Conservation (phyloP, 768 basidiomycete genomes). For the Exidia glandulosa region DNA sequence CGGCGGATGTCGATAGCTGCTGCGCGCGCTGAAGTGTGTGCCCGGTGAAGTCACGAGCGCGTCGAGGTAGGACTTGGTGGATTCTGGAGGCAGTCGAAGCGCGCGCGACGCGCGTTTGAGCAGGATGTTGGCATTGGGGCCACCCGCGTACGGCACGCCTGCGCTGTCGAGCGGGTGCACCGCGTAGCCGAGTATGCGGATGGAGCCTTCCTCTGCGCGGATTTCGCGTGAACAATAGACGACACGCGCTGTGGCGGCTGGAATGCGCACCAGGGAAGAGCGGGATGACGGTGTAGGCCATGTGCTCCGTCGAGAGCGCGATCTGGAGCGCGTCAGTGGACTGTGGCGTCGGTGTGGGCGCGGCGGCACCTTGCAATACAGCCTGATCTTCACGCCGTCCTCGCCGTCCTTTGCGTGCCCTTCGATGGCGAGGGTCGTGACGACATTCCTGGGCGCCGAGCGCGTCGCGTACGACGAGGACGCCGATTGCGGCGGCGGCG, state of each 20-base stretch:
- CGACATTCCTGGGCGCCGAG: background rate
- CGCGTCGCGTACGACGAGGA: background rate
- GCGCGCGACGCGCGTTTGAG: background rate
- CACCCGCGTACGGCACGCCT: background rate
- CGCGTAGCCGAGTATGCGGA: background rate
- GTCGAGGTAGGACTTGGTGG: background rate
- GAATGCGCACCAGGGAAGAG: background rate
- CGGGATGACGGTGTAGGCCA: background rate
- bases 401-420: background rate
- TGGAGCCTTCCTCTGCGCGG: background rate
- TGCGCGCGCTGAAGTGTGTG: background rate
- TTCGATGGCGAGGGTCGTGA: background rate
- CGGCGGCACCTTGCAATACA: background rate
- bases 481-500: background rate
- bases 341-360: background rate
- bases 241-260: background rate
- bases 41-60: background rate
- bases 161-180: background rate
- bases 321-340: too few relatives aligned
- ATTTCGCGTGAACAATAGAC: background rate
- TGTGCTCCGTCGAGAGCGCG: background rate
- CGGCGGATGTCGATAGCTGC: background rate
- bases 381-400: background rate
- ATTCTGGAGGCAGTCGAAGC: background rate
- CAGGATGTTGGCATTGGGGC: background rate